These are phyloP conservation scores for Eimeria necatrix DNA, from an alignment of 169 alveolate genomes.

Conservation along the genomic window DNA sequence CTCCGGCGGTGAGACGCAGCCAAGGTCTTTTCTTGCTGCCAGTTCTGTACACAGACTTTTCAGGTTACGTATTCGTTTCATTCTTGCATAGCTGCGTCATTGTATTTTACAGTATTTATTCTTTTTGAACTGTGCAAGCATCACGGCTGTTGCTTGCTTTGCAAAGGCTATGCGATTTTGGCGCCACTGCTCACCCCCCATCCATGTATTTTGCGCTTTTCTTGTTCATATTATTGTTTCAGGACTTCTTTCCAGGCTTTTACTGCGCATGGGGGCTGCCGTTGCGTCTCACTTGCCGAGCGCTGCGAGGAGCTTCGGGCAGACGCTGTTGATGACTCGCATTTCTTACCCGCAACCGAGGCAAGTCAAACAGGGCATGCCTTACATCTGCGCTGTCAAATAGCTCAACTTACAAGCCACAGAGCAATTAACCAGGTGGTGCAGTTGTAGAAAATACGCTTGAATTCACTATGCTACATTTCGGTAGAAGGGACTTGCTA, in stretches of 20 bases:
- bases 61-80: too few relatives aligned
- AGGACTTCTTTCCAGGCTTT: not conserved
- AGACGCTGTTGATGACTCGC: slow-evolving; percentile 32
- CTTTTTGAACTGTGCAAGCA: too few relatives aligned
- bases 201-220: not conserved
- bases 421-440: too few relatives aligned
- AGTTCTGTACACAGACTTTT: too few relatives aligned
- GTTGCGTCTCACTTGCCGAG: slow-evolving; percentile 34
- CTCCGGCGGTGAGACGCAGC: not conserved
- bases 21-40: not conserved
- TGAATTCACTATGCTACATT: too few relatives aligned
- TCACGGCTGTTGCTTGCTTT: not conserved
- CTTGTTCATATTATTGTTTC: not conserved
- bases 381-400: too few relatives aligned
- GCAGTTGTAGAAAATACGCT: too few relatives aligned
- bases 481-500: too few relatives aligned
- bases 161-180: not conserved
- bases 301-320: not conserved
- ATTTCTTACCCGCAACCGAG: slow-evolving; percentile 26
- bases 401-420: too few relatives aligned
- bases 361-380: not conserved
- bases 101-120: too few relatives aligned
- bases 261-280: slow-evolving; percentile 38
- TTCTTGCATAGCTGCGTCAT: too few relatives aligned
- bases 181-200: not conserved